Percentiles rank a stretch among this genome's conserved stretches.
phyloP scores from a whole-genome alignment of 2,329 filamentous ascomycete species.

The Tetracladium maxilliforme region DNA sequence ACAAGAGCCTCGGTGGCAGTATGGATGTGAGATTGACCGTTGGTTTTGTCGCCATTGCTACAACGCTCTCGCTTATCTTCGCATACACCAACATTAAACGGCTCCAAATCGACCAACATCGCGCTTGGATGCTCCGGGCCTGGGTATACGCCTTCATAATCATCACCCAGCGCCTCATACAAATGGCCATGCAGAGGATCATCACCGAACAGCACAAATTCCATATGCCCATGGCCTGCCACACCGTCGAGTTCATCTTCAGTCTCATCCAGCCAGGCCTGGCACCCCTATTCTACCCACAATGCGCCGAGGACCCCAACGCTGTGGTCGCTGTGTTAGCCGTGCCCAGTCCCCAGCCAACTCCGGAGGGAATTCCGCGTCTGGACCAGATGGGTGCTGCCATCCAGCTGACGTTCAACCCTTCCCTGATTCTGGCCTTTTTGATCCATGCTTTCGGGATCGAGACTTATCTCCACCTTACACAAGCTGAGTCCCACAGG shows the following conservation, averaged over 20 bases:
- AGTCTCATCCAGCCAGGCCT: too few species aligned
- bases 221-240: constrained; percentile 18
- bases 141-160: constrained; percentile 34
- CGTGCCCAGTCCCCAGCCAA: constrained; percentile 6
- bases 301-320: too few species aligned
- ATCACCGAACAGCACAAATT: constrained; percentile 17
- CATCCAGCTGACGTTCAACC: constrained; percentile 32
- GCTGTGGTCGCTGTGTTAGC: constrained; percentile 17
- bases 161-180: constrained; percentile 33
- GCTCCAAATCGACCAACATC: constrained; percentile 47
- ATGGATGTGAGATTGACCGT: constrained; percentile 30
- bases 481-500: constrained; percentile 35
- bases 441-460: constrained; percentile 31
- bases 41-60: constrained; percentile 27
- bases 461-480: constrained; percentile 32
- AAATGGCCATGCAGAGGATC: constrained; percentile 24
- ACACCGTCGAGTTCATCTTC: too few species aligned
- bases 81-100: constrained; percentile 41
- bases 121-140: constrained; percentile 47
- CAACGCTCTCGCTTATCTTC: constrained; percentile 24
- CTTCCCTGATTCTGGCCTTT: constrained; percentile 35
- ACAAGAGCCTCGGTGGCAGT: constrained; percentile 36
- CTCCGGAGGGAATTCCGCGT: too few species aligned
- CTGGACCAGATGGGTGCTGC: constrained; percentile 22
- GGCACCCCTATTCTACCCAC: too few species aligned